Evolutionary conservation across 805 yeast species (phyloP).

Genomic region (Cyberlindnera samutprakarnensis): DNA sequence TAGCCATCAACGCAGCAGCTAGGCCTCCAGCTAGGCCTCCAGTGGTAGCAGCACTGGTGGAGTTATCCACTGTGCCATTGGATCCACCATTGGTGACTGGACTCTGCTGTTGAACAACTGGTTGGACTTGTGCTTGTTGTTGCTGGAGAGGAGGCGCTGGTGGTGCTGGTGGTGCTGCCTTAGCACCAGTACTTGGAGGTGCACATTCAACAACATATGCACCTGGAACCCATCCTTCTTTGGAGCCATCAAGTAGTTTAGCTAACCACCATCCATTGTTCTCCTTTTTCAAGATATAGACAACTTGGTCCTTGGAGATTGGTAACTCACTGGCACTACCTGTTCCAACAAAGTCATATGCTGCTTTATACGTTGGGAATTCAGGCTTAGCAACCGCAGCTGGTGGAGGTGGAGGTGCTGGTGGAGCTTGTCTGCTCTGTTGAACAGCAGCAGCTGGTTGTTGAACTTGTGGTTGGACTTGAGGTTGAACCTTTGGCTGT

Average conservation of each 20-base stretch:
- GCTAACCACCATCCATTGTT: constrained; percentile 95
- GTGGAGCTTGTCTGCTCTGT: constrained; percentile 32
- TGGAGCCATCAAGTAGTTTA: constrained; percentile 61
- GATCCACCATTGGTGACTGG: constrained; percentile 13
- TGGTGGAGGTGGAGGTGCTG: constrained; percentile 77
- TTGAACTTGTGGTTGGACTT: constrained; percentile 54
- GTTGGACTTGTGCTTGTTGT: constrained; percentile 33
- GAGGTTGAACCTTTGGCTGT: constrained; percentile 38
- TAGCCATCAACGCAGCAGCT: constrained; percentile 62
- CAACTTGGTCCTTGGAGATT: constrained; percentile 64
- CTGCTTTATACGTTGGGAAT: constrained; percentile 74
- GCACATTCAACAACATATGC: constrained; percentile 68
- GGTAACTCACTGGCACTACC: constrained; percentile 80
- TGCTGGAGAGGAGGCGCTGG: constrained; percentile 31
- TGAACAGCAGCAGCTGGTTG: constrained; percentile 1
- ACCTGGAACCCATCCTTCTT: constrained; percentile 97
- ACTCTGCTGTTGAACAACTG: constrained; percentile 25
- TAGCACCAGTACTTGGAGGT: constrained; percentile 31
- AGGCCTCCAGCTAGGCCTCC: constrained; percentile 42
- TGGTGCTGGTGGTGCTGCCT: constrained; percentile 26
- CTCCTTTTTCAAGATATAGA: constrained; percentile 63
- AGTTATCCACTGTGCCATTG: no score
- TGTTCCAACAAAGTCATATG: constrained; percentile 83
- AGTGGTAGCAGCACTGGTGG: constrained; percentile 7
- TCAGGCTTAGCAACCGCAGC: constrained; percentile 53